Base-by-base conservation (phyloP, 129 eudicot species). In the Centrapalus pauciflorus region DNA sequence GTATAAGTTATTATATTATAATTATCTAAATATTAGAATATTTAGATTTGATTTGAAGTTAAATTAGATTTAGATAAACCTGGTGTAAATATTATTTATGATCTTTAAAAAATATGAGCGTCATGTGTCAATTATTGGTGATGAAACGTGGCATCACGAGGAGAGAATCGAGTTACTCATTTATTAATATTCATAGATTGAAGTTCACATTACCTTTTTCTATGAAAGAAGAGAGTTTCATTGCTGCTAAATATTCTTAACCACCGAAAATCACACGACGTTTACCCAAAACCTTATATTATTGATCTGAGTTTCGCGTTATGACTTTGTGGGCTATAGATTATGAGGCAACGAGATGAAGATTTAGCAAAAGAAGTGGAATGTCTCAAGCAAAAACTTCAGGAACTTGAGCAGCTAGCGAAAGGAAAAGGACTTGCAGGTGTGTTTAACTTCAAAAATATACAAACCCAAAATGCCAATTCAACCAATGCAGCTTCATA, bases 361-460 rank as follows among this genome's bases (percentile, higher is more conserved):
- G 91, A 80, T 50, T 81, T 88, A 52, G 84, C 82, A 20, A 80
- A 80, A 71, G 95, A 94, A 65, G 69, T 86, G 43, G 95, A 86
- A 80, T 72, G 64, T 45, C 80, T 89, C 0, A 84, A 76, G 74
- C 79, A 57, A 66, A 86, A 79, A 65, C 60, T 89, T 43, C 76
- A 80, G 29, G 92, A 93, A 57, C 67, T 93, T 30, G 96, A 88
- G 74, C 89, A 83, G 69, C 81, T 75, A 9, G 84, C 96, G 20
- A 71, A 61, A 66, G 84, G 80, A 67, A 81, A 76, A 41, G 90
- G 99, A 55, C 87, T 89, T 37, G 66, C 86, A 28, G 99, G 90
- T 63, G 84, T 86, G 30, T 84, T 94, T 72, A 74, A 66, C 62
- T 70, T 83, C 63, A 86, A 72, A 62, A 59, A 60, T 33, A 23